Percentiles rank a stretch among this genome's conserved stretches.
Evolutionary conservation across 345 rosid species (phyloP).

Genomic region (Pelargonium nanum): DNA sequence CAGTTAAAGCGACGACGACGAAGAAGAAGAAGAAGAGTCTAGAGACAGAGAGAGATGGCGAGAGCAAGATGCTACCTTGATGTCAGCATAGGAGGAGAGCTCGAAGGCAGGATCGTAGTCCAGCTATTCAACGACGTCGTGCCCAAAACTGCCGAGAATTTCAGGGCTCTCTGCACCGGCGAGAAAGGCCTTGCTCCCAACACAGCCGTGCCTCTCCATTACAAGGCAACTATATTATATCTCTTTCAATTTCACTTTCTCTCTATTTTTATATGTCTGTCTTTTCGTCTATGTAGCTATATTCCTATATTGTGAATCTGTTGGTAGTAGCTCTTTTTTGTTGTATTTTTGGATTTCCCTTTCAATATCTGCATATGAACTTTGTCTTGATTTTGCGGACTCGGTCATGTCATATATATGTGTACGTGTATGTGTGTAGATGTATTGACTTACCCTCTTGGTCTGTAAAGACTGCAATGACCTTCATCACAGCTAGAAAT

Average conservation of each 20-base stretch:
- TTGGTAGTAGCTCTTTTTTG: too few species aligned
- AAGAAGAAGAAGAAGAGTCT: background rate
- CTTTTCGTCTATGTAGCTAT: background rate
- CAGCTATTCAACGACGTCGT: conserved; percentile 22
- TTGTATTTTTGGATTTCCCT: background rate
- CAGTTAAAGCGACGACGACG: background rate
- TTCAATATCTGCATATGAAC: background rate
- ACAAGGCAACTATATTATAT: conserved; percentile 19
- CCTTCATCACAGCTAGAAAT: background rate
- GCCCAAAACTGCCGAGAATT: conserved; percentile 35
- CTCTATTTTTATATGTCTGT: background rate
- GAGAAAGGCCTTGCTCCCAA: conserved; percentile 25
- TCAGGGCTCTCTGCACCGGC: conserved; percentile 38
- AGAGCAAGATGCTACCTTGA: conserved; percentile 15
- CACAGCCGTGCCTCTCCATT: conserved; percentile 28
- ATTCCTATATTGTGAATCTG: background rate
- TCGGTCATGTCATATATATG: background rate
- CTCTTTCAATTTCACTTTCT: background rate
- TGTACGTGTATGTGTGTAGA: background rate
- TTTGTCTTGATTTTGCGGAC: background rate
- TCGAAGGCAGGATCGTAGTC: conserved; percentile 22
- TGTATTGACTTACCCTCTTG: background rate
- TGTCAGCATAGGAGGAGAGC: conserved; percentile 15
- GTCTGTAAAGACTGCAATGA: background rate
- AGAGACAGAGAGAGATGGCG: conserved; percentile 3